Conservation (phyloP, 164 flowering plant genomes). For the Umbilicus rupestris region DNA sequence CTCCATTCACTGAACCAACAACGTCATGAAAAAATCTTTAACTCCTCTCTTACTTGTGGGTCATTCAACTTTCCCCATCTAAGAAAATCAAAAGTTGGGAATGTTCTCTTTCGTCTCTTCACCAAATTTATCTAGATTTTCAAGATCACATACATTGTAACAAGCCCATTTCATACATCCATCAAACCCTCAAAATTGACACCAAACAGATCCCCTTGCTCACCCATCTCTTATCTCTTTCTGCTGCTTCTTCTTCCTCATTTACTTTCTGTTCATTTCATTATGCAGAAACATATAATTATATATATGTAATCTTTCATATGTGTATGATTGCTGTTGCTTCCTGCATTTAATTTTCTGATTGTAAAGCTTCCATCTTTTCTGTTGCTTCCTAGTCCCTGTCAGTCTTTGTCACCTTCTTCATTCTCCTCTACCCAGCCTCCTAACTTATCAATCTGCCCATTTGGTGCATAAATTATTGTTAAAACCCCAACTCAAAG, state of each 20-base stretch:
- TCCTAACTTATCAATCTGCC: not conserved
- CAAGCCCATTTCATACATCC: not conserved
- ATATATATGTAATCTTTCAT: not conserved
- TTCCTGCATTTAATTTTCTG: conserved; percentile 6
- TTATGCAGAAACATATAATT: not conserved
- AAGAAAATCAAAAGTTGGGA: not conserved
- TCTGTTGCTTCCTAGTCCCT: not conserved
- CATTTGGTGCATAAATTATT: not conserved
- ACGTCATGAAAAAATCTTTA: conserved; percentile 1
- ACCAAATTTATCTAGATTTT: not conserved
- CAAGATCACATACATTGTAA: not conserved
- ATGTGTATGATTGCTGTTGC: not conserved
- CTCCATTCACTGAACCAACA: not conserved
- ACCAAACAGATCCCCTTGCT: not conserved
- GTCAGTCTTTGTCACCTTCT: conserved; percentile 2
- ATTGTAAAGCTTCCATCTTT: not conserved
- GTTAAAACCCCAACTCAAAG: not conserved
- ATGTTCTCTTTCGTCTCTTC: not conserved
- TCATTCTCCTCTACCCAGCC: not conserved
- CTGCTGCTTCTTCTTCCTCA: too few species aligned
- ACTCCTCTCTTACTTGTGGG: conserved; percentile 2
- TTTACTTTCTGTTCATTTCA: too few species aligned
- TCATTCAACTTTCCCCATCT: not conserved
- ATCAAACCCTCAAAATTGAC: not conserved
- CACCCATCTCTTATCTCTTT: not conserved